A percentile compares a stretch with the other conserved stretches of the same genome.
Conservation (phyloP, 2,329 filamentous ascomycete species). For the Fusarium sp. region DNA sequence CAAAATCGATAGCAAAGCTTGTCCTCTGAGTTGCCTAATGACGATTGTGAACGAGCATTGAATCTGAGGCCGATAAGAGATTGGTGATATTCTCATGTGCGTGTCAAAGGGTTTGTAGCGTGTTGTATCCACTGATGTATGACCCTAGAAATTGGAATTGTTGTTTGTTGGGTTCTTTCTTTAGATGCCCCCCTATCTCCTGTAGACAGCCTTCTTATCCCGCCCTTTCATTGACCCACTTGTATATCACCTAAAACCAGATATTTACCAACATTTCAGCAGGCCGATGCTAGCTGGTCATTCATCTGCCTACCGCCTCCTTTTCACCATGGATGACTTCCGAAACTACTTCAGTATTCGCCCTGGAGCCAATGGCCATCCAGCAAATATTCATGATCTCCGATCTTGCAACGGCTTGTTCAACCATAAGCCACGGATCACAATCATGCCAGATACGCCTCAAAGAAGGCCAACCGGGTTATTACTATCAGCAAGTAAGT, state of each 20-base stretch:
- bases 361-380: too few relatives aligned
- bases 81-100: too few relatives aligned
- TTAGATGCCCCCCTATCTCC: background rate
- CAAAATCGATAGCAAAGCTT: background rate
- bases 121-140: too few relatives aligned
- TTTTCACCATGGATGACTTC: background rate
- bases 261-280: background rate
- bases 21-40: background rate
- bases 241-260: background rate
- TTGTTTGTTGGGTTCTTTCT: background rate
- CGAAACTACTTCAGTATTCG: too few relatives aligned
- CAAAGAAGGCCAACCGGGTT: fast-evolving
- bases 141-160: background rate
- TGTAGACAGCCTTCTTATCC: background rate
- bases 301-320: background rate
- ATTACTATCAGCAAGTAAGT: too few relatives aligned
- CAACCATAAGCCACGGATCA: too few relatives aligned
- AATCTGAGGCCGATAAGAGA: too few relatives aligned
- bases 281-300: background rate
- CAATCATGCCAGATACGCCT: too few relatives aligned
- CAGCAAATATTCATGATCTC: too few relatives aligned
- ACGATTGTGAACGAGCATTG: background rate
- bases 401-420: too few relatives aligned
- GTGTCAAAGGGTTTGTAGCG: too few relatives aligned
- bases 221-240: background rate